Base-by-base conservation (phyloP, 2,329 filamentous ascomycete genomes). In the Aureobasidium sp. region DNA sequence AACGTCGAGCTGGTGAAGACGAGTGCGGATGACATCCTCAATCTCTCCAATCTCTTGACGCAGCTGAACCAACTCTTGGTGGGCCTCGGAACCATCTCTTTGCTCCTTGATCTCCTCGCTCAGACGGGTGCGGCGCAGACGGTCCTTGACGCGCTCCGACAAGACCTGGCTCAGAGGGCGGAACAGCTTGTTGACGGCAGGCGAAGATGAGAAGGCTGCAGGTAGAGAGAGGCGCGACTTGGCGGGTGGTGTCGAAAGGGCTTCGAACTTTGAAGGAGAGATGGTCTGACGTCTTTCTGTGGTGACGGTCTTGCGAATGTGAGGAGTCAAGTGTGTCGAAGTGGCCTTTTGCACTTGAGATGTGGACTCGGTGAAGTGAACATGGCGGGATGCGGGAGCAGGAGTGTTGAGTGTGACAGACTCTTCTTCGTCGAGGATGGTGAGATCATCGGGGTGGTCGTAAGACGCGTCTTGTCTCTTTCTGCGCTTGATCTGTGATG, bases 91-190 rank as follows among this genome's bases (percentile, higher is more conserved):
- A 9, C 51, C 61, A 62, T 64, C 48, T 51, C 57, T 62, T 34
- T 55, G 44, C 44, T 73, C 67, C 61, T 73, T 75, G 53, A 76
- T 71, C 66, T 75, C 73, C 62, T 77, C 73, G 65, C 74, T 75
- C 7, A 75, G 69, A 55, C 74, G 73, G 67, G 68, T 75, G 34
- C 73, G 74, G 55, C 73, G 73, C n/a, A 77, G 72, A 42, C 75
- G 73, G 45, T 73, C 74, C 41, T 66, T 65, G 34, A 71, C 67
- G 16, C 70, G 67, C 55, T 69, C 66, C n/a, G 69, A 62, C 27
- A 74, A 50, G n/a, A 72, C 68, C 34, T 68, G 63, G 21, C 65
- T 67, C 13, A 73, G 63, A 10, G 72, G 70, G 2, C 66, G 65
- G 60, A 71, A 71, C 34, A 69, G 66, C 2, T 69, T 65, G 21